Base-by-base conservation (phyloP, 176 grass and related monocot species). In the Olyra latifolia region DNA sequence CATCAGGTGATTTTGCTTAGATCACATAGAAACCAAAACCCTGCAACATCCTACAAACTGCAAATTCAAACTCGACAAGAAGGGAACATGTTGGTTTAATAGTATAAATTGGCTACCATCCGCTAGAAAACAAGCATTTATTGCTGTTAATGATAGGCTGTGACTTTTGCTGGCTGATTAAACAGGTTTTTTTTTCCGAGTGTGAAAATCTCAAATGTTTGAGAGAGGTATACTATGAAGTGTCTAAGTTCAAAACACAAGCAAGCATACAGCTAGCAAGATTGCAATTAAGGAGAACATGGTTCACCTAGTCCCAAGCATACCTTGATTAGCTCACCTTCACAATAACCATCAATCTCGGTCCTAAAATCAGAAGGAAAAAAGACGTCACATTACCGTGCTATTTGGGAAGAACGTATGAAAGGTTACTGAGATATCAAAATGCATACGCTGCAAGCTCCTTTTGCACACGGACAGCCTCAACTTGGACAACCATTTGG, bases 301-400 rank as follows among this genome's bases (percentile, higher is more conserved):
- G 10, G 23, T 0, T 69, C 16, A 80, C 76, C 22, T 68, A 80
- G 6, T 55, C 63, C 16, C 58, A 78, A 50, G 15, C 73, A 87
- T 91, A 99, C 97, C 97, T 91, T 99, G 77, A 99, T 93, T 89
- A 99, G 79, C 84, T 99, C 97, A 60, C 88, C 97, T 95, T 99
- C 97, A 75, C 97, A 99, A 56, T 95, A 99, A 61, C 97, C 97
- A 48, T 99, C 97, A 82, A 99, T 92, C 84, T 99, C 93, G 44
- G 93, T 94, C 48, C 97, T 99, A 75, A 45, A 66, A 93, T 48
- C 56, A 74, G 23, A 42, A 56, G 58, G 25, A 35, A 66, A 66
- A 64, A 71, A 28, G 39, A 69, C 67, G 41, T 83, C 49, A 83
- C 25, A 75, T 1, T 12, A 24, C 1, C 4, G 9, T 49, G 16